Base-by-base conservation (phyloP, 306 rosid genomes). In the Macrotyloma uniflorum region DNA sequence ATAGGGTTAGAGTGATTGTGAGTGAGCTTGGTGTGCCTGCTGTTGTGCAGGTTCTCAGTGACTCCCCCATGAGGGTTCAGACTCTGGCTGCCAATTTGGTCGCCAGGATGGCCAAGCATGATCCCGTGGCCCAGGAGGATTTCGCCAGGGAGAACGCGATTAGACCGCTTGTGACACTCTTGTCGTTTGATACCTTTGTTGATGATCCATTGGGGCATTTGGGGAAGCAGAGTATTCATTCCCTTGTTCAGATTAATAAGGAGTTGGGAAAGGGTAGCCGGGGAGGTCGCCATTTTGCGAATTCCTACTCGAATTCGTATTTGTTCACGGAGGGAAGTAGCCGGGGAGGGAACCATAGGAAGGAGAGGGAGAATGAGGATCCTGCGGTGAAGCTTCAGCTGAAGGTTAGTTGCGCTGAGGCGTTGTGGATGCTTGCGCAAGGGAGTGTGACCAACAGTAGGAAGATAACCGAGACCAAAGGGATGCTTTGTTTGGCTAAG, bases 401-500 rank as follows among this genome's bases (percentile, higher is more conserved):
- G 80, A 90, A 87, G 72, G 18, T 86, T 67, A 87, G 88, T 51
- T 90, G 97, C 63, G 95, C 91, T 0, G 83, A 78, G 80, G 95
- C 95, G 3, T 73, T 92, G 87, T 92, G 97, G 93, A 88, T 87
- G 95, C 95, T 92, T n/a, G 88, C 93, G 0, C 84, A 49, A 42
- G 90, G 87, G 26, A 92, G 95, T 75, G 89, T 88, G 61, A 62
- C 86, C 2, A 92, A 92, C 32, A 87, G 95, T 80, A 83, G 82
- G 87, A 88, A 86, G 83, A 87, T 92, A 76, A 87, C 89, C 0
- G 97, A 92, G 89, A 90, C 96, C 1, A 92, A 92, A 77, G 95
- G 97, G 28, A 76, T 92, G 81, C 95, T 92, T 79, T 92, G 95
- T 78, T 90, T 92, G 88, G 97, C 95, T 4, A 92, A 87, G 83